Evolutionary conservation across 768 basidiomycete species (phyloP).

Genomic region (Kondoa subrosea): DNA sequence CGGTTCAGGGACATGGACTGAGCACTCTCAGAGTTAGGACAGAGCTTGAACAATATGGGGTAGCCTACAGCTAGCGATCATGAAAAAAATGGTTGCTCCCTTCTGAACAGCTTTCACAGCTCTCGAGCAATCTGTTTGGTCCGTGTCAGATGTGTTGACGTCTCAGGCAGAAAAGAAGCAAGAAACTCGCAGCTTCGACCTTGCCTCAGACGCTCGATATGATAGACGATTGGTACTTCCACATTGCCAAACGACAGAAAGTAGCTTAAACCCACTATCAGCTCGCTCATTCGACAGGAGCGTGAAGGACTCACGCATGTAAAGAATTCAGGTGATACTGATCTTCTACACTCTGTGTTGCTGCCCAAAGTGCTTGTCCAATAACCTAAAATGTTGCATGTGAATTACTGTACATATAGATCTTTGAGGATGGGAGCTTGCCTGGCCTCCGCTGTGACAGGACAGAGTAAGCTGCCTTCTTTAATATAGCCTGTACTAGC

Average conservation of each 20-base stretch:
- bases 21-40: too few relatives aligned
- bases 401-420: too few relatives aligned
- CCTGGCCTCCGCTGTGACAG: too few relatives aligned
- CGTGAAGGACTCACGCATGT: slow-evolving; percentile 14
- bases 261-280: neutral
- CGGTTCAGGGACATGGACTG: slow-evolving; percentile 26
- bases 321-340: slow-evolving; percentile 22
- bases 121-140: neutral
- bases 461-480: too few relatives aligned
- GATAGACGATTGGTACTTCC: slow-evolving; percentile 26
- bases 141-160: neutral
- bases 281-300: neutral
- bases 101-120: slow-evolving; percentile 25
- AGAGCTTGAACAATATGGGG: too few relatives aligned
- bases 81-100: slow-evolving; percentile 26
- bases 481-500: neutral
- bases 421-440: too few relatives aligned
- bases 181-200: slow-evolving; percentile 26
- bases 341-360: slow-evolving; percentile 19
- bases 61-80: too few relatives aligned
- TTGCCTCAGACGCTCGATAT: slow-evolving; percentile 22
- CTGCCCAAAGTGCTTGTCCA: slow-evolving; percentile 25
- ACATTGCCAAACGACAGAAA: slow-evolving; percentile 29
- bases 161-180: neutral
- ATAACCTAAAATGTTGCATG: too few relatives aligned